Evolutionary conservation across 176 grass and related monocot genomes (phyloP).

Genomic region (Triticum timopheevii): DNA sequence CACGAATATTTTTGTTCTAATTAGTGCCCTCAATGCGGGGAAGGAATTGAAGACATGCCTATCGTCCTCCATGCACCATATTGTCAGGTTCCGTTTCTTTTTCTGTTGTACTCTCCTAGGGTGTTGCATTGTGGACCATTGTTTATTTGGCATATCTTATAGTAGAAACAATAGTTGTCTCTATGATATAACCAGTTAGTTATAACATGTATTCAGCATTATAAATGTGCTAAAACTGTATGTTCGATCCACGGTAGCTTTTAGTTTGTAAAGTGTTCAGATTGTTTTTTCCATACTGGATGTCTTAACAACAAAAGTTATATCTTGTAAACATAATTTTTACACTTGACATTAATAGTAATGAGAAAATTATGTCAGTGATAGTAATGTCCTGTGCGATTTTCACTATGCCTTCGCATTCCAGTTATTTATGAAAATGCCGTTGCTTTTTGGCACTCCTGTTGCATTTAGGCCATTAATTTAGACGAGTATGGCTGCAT

Average conservation of each 20-base stretch:
- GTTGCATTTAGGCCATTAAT: no score
- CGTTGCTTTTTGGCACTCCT: no score
- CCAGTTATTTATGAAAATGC: no score
- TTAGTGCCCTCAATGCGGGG: slow-evolving; percentile 62
- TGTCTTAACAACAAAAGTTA: neutral
- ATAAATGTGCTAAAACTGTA: neutral
- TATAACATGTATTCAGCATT: neutral
- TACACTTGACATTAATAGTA: neutral
- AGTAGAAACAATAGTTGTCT: no score
- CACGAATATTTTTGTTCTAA: neutral
- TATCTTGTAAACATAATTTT: neutral
- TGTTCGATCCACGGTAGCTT: neutral
- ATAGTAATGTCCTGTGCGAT: no score
- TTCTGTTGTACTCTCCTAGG: neutral
- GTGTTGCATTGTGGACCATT: neutral
- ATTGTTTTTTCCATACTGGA: neutral
- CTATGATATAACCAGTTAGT: no score
- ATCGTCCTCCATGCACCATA: slow-evolving; percentile 44
- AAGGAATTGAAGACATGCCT: slow-evolving; percentile 30
- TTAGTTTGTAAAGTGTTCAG: neutral
- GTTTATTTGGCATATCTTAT: no score
- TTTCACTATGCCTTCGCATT: no score
- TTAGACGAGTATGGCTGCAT: no score
- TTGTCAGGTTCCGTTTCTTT: neutral
- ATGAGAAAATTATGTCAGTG: no score